Conservation (phyloP, 2,329 filamentous ascomycete genomes). For the Cordyceps fumosorosea region DNA sequence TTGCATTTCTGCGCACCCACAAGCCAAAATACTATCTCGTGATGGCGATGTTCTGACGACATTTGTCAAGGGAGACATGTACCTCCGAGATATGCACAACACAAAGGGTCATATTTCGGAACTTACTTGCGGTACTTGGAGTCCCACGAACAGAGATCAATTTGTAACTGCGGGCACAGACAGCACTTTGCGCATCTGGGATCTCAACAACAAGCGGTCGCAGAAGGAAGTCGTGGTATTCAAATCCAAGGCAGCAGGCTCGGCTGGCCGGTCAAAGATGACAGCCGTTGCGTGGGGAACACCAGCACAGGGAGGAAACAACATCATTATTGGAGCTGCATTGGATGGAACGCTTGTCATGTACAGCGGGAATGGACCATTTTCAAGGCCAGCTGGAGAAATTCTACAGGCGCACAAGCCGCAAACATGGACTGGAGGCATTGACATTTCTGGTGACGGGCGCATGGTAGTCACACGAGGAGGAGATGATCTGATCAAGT, state of each 20-base stretch:
- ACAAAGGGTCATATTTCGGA: slow-evolving; percentile 96
- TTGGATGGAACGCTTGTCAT: slow-evolving; percentile 86
- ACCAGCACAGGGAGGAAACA: slow-evolving; percentile 68
- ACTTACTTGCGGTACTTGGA: slow-evolving; percentile 84
- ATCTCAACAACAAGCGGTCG: slow-evolving; percentile 80
- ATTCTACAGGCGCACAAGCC: slow-evolving; percentile 74
- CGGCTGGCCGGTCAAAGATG: slow-evolving; percentile 87
- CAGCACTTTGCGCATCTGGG: slow-evolving; percentile 94
- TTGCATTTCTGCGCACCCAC: slow-evolving; percentile 80
- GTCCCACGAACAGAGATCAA: slow-evolving; percentile 75
- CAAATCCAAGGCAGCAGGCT: slow-evolving; percentile 84
- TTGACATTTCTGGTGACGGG: slow-evolving; percentile 87
- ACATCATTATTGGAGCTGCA: slow-evolving; percentile 73
- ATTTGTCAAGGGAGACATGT: slow-evolving; percentile 98
- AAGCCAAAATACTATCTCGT: slow-evolving; percentile 81
- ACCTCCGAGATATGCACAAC: slow-evolving; percentile 92
- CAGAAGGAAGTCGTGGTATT: slow-evolving; percentile 95
- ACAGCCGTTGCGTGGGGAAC: slow-evolving; percentile 85
- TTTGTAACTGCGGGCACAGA: slow-evolving; percentile 91
- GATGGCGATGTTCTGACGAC: slow-evolving; percentile 82
- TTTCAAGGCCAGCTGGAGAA: slow-evolving; percentile 73
- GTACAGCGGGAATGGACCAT: slow-evolving; percentile 87
- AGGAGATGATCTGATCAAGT: slow-evolving; percentile 86
- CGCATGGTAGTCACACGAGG: slow-evolving; percentile 85
- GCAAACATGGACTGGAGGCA: slow-evolving; percentile 83